These are phyloP conservation scores for Phyllosticta citribraziliensis DNA, from an alignment of 2,329 filamentous ascomycete genomes.

Conservation along the genomic window DNA sequence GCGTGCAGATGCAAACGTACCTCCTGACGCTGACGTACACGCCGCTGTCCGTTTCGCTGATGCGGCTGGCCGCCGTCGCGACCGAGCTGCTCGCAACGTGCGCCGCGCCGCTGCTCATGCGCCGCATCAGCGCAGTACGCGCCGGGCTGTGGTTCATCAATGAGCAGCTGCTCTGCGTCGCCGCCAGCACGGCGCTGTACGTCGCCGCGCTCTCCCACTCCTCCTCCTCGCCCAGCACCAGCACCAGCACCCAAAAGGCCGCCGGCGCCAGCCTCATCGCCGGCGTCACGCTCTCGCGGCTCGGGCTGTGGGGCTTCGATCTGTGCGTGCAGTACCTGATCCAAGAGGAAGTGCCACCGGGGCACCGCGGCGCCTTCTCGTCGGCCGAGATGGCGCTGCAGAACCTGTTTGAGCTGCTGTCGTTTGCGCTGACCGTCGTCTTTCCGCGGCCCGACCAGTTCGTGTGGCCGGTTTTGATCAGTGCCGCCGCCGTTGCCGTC, in stretches of 20 bases:
- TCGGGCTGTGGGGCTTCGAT: conserved; percentile 41
- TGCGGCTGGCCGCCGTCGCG: conserved; percentile 43
- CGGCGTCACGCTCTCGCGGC: conserved; percentile 31
- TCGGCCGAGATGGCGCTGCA: conserved; percentile 58
- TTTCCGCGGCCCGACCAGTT: conserved; percentile 57
- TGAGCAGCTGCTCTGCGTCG: conserved; percentile 53
- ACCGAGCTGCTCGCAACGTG: conserved; percentile 55
- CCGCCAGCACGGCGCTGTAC: conserved; percentile 28
- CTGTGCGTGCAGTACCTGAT: conserved; percentile 37
- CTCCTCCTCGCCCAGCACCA: neutral
- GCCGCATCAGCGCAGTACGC: conserved; percentile 42
- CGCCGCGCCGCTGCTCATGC: conserved; percentile 47
- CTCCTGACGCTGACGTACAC: conserved; percentile 46
- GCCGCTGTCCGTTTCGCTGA: conserved; percentile 42
- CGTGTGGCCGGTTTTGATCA: conserved; percentile 51
- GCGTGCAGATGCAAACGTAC: conserved; percentile 55
- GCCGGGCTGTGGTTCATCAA: conserved; percentile 61
- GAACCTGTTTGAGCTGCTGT: conserved; percentile 59
- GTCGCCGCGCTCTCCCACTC: conserved; percentile 4
- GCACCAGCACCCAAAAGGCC: neutral
- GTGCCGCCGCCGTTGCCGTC: conserved; percentile 41
- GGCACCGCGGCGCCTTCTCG: conserved; percentile 55
- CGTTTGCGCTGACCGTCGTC: conserved; percentile 55
- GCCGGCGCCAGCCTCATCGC: conserved; percentile 23
- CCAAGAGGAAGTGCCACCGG: conserved; percentile 33